Evolutionary conservation across 1,139 yeast species (phyloP), one percentile per base, ranked within the genome.

Genomic region (Yamadazyma diospyri): DNA sequence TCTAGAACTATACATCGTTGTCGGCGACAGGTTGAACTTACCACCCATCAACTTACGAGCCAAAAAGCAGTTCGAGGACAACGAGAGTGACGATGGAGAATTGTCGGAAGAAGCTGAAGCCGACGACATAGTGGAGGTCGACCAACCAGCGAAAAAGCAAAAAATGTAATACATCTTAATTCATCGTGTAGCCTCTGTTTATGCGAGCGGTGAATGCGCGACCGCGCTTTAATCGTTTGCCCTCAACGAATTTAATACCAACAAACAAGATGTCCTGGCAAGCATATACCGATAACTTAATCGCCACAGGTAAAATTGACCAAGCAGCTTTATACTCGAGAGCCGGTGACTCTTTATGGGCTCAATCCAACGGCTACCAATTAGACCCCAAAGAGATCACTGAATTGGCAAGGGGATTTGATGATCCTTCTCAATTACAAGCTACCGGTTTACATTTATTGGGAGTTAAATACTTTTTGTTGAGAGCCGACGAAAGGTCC

Each of bases 331-430:
- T 92, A 50, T 88, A 84, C 65, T 89, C 97, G 11, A 80, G 84
- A 47, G 96, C 94, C 9, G 98, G 98, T 28, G 96, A 89, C 59
- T 76, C 95, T 22, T 76, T 81, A 38, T 92, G 98, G 98, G 97
- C 98, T 16, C 78, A 81, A 51, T 72, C 94, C 16, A 73, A 85
- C 38, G 77, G 77, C 32, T 77, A 86, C 51, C 69, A 76, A 45
- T 77, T 88, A 50, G 73, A 75, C 35, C 76, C 80, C 15, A 66
- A 70, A 34, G 99, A 92, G 64, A 78, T 89, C 48, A 51, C 69
- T 32, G 85, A 74, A 49, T 66, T 92, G 41, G 94, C 88, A 33
- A 63, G 62, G 38, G 97, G 96, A 18, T 92, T 81, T 55, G 81
- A 78, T 50, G 82, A 87, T 57, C 82, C 97, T 29, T 60, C 83